Conservation (phyloP, 306 rosid species). For the Inga laurina region DNA sequence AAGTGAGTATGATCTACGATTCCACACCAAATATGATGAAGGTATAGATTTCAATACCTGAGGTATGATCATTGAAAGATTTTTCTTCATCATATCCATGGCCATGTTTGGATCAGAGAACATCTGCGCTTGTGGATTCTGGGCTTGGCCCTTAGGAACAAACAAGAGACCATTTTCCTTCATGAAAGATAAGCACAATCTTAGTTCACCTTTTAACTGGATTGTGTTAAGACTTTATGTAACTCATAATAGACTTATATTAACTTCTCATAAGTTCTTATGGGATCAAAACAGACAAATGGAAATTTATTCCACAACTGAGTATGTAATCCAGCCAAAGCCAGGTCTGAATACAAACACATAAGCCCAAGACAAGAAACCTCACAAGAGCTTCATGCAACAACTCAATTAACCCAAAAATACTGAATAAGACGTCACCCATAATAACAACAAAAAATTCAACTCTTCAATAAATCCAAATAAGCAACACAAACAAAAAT, state of each 20-base stretch:
- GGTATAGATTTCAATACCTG: conserved; percentile 58
- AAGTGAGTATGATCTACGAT: conserved; percentile 18
- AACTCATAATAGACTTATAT: conserved; percentile 4
- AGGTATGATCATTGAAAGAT: conserved; percentile 96
- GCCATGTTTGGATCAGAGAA: conserved; percentile 99
- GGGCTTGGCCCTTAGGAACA: conserved; percentile 92
- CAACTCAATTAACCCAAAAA: neutral
- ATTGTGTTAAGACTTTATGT: conserved; percentile 2
- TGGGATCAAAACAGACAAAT: neutral
- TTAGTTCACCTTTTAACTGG: conserved; percentile 25
- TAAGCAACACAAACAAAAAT: conserved; percentile 10
- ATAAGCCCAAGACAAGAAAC: neutral
- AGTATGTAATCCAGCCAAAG: neutral
- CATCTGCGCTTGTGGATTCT: conserved; percentile 96
- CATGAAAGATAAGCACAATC: conserved; percentile 18
- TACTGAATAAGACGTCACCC: neutral
- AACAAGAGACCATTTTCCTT: conserved; percentile 88
- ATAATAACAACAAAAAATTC: conserved; percentile 11
- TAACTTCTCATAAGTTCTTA: conserved; percentile 10
- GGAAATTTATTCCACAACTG: conserved; percentile 3
- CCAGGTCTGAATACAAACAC: neutral
- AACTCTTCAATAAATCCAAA: conserved; percentile 18
- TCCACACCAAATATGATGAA: conserved; percentile 7
- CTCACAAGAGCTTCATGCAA: neutral
- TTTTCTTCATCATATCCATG: conserved; percentile 99